A percentile compares a stretch with the other conserved stretches of the same genome.
These are phyloP conservation scores for Komagataea norvegica DNA, from an alignment of 1,139 yeast genomes.

Conservation along the genomic window DNA sequence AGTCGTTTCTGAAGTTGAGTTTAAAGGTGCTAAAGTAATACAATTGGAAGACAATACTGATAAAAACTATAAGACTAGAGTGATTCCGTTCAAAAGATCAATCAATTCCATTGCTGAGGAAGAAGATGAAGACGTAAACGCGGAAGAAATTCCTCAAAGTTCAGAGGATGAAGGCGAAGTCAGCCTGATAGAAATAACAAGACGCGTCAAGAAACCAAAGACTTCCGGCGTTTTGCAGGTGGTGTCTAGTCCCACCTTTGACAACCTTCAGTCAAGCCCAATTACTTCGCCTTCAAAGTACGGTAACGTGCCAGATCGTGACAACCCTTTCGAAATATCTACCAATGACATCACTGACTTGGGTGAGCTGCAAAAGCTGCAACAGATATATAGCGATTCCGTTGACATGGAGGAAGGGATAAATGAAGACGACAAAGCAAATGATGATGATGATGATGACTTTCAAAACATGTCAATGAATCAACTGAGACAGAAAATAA, in stretches of 20 bases:
- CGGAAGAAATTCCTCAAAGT: constrained; percentile 17
- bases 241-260: constrained; percentile 18
- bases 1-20: constrained; percentile 16
- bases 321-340: neutral
- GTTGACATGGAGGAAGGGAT: neutral
- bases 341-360: neutral
- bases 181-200: constrained; percentile 25
- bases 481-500: constrained; percentile 29
- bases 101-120: neutral
- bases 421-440: constrained; percentile 3
- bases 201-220: constrained; percentile 17
- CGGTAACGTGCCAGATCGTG: neutral
- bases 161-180: constrained; percentile 24
- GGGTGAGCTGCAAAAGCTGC: neutral
- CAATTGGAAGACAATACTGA: neutral
- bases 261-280: constrained; percentile 10
- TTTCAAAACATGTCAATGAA: constrained; percentile 24
- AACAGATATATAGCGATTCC: constrained; percentile 1
- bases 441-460: constrained; percentile 11
- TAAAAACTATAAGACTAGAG: constrained; percentile 13
- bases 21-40: constrained; percentile 17
- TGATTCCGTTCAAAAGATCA: constrained; percentile 16
- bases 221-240: constrained; percentile 21
- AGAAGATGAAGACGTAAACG: neutral
- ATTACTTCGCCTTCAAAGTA: constrained; percentile 2